These are phyloP conservation scores for Tetrahymena elliotti DNA, from an alignment of 73 alveolate genomes.

Conservation along the genomic window DNA sequence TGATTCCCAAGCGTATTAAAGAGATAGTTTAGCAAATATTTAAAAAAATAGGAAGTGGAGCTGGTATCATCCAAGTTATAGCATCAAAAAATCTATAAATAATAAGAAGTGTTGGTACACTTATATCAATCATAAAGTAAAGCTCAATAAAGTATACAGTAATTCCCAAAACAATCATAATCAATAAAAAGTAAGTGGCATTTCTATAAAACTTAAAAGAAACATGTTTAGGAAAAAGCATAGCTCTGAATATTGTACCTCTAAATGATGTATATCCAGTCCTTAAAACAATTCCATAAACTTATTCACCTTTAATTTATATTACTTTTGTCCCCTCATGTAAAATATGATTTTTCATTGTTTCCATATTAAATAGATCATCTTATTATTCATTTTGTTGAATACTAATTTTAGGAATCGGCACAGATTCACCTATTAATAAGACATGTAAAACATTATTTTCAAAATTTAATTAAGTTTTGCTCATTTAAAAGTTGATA, in stretches of 20 bases:
- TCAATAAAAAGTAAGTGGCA: slow-evolving; percentile 48
- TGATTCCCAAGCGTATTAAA: not conserved
- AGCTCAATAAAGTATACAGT: slow-evolving; percentile 52
- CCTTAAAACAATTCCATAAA: not conserved
- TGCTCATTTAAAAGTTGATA: too few species aligned
- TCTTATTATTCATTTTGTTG: not conserved
- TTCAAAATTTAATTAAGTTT: too few species aligned
- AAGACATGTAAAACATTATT: too few species aligned
- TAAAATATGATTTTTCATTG: slow-evolving; percentile 3
- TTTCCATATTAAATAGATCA: not conserved
- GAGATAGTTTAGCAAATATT: not conserved
- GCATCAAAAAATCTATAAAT: slow-evolving; percentile 43
- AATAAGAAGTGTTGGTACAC: not conserved
- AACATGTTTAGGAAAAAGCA: slow-evolving; percentile 60
- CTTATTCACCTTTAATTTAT: not conserved
- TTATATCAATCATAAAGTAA: slow-evolving; percentile 18
- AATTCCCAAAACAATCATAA: slow-evolving; percentile 47
- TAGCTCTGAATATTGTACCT: slow-evolving; percentile 62
- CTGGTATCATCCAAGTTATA: slow-evolving; percentile 26
- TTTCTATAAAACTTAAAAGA: slow-evolving; percentile 63
- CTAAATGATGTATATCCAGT: slow-evolving; percentile 6
- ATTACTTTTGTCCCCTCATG: slow-evolving; percentile 2
- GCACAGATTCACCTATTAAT: slow-evolving; percentile 37
- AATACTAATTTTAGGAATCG: slow-evolving; percentile 40
- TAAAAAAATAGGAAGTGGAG: slow-evolving; percentile 22